phyloP scores from a whole-genome alignment of 2,329 filamentous ascomycete genomes.

The Tolypocladium nubicola region DNA sequence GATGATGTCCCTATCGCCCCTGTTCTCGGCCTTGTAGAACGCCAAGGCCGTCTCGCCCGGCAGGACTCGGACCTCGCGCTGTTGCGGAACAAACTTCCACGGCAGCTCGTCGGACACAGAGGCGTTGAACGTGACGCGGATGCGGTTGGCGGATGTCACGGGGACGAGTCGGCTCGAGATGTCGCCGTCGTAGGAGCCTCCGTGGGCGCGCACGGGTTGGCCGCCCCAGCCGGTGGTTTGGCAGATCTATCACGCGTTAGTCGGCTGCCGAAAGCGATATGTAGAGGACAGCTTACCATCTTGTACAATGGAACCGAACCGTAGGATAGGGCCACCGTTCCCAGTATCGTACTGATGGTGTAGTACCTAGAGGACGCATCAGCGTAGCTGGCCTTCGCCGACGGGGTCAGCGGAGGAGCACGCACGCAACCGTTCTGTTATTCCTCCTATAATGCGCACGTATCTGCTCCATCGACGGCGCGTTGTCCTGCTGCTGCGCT shows the following conservation, averaged over 20 bases:
- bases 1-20: constrained; percentile 84
- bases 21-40: constrained; percentile 96
- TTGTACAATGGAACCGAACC: constrained; percentile 81
- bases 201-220: constrained; percentile 76
- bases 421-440: constrained; percentile 50
- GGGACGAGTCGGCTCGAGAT: constrained; percentile 69
- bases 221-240: constrained; percentile 86
- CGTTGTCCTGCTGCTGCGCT: constrained; percentile 13
- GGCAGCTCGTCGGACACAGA: constrained; percentile 91
- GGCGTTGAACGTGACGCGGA: constrained; percentile 92
- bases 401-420: not conserved
- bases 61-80: constrained; percentile 89
- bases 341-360: constrained; percentile 64
- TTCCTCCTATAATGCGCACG: constrained; percentile 53
- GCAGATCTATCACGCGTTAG: constrained; percentile 45
- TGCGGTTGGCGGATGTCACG: constrained; percentile 68
- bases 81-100: constrained; percentile 96
- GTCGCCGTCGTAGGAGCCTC: constrained; percentile 43
- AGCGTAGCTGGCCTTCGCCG: constrained; percentile 5
- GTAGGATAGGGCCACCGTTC: constrained; percentile 70
- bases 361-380: constrained; percentile 47
- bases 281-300: constrained; percentile 45
- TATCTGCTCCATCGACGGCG: constrained; percentile 49
- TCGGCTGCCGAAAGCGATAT: not conserved
- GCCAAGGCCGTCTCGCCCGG: constrained; percentile 94